phyloP scores from a whole-genome alignment of 176 grass and related monocot species.

The Rhynchospora pubera region DNA sequence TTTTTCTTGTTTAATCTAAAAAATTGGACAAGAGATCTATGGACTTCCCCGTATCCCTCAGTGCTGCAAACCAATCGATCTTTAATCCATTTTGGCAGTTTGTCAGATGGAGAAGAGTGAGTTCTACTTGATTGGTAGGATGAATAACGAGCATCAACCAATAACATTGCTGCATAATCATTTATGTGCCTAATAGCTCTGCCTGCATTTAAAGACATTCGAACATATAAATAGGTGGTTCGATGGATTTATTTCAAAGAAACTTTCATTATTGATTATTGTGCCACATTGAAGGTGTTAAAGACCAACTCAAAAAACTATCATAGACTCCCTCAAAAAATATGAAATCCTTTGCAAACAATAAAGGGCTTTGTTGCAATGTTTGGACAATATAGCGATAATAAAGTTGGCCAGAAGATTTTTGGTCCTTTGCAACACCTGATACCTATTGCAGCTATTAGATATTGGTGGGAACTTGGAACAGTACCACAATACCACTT shows the following conservation, averaged over 20 bases:
- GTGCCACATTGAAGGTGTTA: neutral
- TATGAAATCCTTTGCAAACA: constrained; percentile 7
- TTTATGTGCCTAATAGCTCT: constrained; percentile 95
- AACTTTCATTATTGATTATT: neutral
- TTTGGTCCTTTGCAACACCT: neutral
- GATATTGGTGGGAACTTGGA: neutral
- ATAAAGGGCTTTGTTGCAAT: neutral
- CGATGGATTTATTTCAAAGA: neutral
- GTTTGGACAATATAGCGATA: neutral
- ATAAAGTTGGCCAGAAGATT: neutral
- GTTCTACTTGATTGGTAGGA: constrained; percentile 24
- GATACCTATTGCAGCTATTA: neutral
- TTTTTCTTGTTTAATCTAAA: constrained; percentile 66
- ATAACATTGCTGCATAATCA: constrained; percentile 90
- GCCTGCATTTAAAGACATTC: constrained; percentile 44
- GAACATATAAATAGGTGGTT: neutral
- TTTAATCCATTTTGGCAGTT: constrained; percentile 90
- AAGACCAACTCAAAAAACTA: neutral
- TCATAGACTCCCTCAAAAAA: neutral
- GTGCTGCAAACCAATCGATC: constrained; percentile 39
- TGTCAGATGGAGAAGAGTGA: constrained; percentile 49
- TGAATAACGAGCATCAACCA: constrained; percentile 72
- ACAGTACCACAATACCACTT: no score
- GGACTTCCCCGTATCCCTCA: constrained; percentile 74
- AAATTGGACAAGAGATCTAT: constrained; percentile 57